Base-by-base conservation (phyloP, 2,329 filamentous ascomycete species). In the Didymella lethalis region DNA sequence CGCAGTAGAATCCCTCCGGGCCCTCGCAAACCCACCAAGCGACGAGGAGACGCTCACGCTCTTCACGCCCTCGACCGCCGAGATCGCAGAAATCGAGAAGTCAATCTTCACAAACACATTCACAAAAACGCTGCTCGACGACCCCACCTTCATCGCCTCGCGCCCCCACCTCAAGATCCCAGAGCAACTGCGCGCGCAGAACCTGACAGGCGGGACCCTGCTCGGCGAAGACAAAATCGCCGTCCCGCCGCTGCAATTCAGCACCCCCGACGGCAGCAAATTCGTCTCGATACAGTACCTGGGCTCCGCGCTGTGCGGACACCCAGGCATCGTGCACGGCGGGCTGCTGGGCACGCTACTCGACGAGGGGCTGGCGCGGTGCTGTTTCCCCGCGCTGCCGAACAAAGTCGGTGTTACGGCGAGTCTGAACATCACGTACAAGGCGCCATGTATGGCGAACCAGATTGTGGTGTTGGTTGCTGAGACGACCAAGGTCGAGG, bases 161-260 rank as follows among this genome's bases (percentile, higher is more conserved):
- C 86, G 95, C 40, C 94, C 94, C 11, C 92, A 97, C 74, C 81
- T 97, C 74, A 95, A 93, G 78, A 90, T 97, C 72, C 93, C 94
- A 0, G 81, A 83, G 26, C 77, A 83, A 2, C 84, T 92, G 76
- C 87, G 90, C 38, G 78, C 79, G 2, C 88, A 92, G 74, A 96
- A 89, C 77, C 83, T 99, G 51, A 98, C 93, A 0, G 92, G 86
- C 31, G 92, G 92, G 5, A 90, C 90, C 12, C 83, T 99, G 12
- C 75, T 90, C 18, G 93, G 93, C 0, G 84, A 89, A 0, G 87
- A 88, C 31, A 90, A 87, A 75, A 87, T 99, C 61, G 87, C 87
- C 3, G 90, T 97, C 0, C 93, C 94, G 3, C 93, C 94, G 1
- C 83, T 92, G 45, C 85, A 87, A 6, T 98, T 93, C 84, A 83